phyloP scores from a whole-genome alignment of 1,284 basidiomycete species.

The Heterobasidion occidentale region DNA sequence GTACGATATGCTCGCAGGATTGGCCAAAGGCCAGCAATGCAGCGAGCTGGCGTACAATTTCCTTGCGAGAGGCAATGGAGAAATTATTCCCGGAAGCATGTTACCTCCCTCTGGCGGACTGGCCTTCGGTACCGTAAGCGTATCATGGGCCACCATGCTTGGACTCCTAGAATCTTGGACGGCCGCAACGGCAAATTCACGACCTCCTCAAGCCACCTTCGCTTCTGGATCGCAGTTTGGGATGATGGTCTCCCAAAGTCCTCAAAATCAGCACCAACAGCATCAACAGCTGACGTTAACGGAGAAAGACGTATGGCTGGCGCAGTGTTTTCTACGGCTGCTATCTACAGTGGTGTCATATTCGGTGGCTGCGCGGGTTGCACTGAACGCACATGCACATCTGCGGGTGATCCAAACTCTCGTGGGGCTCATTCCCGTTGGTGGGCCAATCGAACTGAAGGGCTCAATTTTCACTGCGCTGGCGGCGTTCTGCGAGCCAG shows the following conservation, averaged over 20 bases:
- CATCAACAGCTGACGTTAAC: conserved; percentile 35
- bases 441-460: conserved; percentile 87
- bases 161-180: conserved; percentile 47
- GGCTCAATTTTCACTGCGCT: conserved; percentile 81
- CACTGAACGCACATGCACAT: conserved; percentile 72
- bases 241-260: conserved; percentile 24
- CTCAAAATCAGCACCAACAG: conserved; percentile 16
- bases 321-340: conserved; percentile 77
- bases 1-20: conserved; percentile 85
- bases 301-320: conserved; percentile 73
- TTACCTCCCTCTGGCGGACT: conserved; percentile 19
- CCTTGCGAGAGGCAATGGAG: conserved; percentile 59
- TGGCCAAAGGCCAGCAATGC: conserved; percentile 78
- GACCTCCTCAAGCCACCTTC: conserved; percentile 19
- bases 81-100: conserved; percentile 50
- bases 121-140: conserved; percentile 22
- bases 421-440: conserved; percentile 71
- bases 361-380: conserved; percentile 74
- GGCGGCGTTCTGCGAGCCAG: conserved; percentile 78
- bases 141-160: conserved; percentile 46
- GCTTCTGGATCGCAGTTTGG: conserved; percentile 22
- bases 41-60: conserved; percentile 85
- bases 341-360: conserved; percentile 74
- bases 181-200: conserved; percentile 19
- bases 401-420: conserved; percentile 77